Conservation (phyloP, 768 basidiomycete genomes). For the Suillus hirtellus region DNA sequence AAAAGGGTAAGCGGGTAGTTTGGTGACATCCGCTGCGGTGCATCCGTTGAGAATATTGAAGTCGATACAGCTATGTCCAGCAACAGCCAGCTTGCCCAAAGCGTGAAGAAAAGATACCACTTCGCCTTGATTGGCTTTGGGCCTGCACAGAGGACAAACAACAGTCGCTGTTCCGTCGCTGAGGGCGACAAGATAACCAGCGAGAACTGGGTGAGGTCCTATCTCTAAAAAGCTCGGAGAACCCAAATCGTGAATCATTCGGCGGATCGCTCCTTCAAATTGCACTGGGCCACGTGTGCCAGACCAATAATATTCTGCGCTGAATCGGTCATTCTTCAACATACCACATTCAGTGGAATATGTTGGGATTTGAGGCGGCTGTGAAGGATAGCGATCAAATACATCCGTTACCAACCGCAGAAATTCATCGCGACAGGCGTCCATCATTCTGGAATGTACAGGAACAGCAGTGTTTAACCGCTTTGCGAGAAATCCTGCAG, state of each 20-base stretch:
- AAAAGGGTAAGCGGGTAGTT: slow-evolving; percentile 24
- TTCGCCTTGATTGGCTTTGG: slow-evolving; percentile 24
- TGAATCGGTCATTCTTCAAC: slow-evolving; percentile 22
- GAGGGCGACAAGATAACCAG: background rate
- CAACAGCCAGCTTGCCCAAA: slow-evolving; percentile 30
- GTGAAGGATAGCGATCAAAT: slow-evolving; percentile 29
- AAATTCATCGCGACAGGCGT: slow-evolving; percentile 34
- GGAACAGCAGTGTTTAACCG: slow-evolving; percentile 36
- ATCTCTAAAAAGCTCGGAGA: slow-evolving; percentile 19
- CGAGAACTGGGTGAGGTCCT: slow-evolving; percentile 19
- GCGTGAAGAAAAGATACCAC: slow-evolving; percentile 23
- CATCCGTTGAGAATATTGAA: slow-evolving; percentile 33
- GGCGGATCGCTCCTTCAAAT: slow-evolving; percentile 36
- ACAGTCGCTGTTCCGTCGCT: background rate
- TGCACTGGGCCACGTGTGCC: slow-evolving; percentile 38
- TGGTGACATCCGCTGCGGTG: background rate
- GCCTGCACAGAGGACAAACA: background rate
- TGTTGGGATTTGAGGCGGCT: slow-evolving; percentile 28
- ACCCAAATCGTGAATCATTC: slow-evolving; percentile 27
- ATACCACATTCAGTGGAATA: slow-evolving; percentile 41
- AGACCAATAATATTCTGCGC: slow-evolving; percentile 43
- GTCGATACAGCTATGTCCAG: slow-evolving; percentile 34
- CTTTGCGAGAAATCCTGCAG: background rate
- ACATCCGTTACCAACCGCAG: slow-evolving; percentile 27
- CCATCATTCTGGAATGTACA: slow-evolving; percentile 40